These are phyloP conservation scores for Austropuccinia psidii DNA, from an alignment of 1,284 basidiomycete species.

Conservation along the genomic window DNA sequence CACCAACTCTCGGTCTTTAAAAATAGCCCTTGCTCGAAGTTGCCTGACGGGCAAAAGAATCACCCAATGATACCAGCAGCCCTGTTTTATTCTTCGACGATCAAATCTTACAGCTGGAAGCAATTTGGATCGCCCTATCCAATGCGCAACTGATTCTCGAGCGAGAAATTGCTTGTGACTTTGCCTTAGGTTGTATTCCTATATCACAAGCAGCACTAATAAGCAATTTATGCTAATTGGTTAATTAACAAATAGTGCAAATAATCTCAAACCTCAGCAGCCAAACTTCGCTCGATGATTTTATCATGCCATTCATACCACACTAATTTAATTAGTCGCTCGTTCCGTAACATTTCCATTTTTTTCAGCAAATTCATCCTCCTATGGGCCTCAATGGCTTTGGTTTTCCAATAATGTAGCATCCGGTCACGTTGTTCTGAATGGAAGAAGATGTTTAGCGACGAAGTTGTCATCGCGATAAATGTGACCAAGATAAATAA, in stretches of 20 bases:
- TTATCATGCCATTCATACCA: constrained; percentile 20
- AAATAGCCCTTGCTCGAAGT: constrained; percentile 1
- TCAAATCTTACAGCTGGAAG: constrained; percentile 16
- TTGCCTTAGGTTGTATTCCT: not conserved
- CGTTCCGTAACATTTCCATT: not conserved
- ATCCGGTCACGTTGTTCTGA: constrained; percentile 13
- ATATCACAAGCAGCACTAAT: no score
- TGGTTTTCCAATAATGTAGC: constrained; percentile 17
- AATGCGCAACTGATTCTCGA: not conserved
- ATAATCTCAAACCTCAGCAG: not conserved
- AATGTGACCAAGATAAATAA: not conserved
- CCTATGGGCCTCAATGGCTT: not conserved
- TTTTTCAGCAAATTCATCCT: not conserved
- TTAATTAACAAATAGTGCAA: not conserved
- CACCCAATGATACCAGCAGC: constrained; percentile 1
- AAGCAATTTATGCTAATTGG: no score
- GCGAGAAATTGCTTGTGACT: no score
- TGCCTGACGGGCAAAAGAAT: not conserved
- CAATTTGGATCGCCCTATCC: not conserved
- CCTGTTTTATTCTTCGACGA: not conserved
- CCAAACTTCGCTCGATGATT: constrained; percentile 1
- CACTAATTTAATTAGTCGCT: not conserved
- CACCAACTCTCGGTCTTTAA: not conserved
- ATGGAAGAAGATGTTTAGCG: not conserved
- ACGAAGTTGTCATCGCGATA: not conserved